A percentile compares a stretch with the other conserved stretches of the same genome.
phyloP scores from a whole-genome alignment of 768 basidiomycete species.

The Boletus tomentosulus region DNA sequence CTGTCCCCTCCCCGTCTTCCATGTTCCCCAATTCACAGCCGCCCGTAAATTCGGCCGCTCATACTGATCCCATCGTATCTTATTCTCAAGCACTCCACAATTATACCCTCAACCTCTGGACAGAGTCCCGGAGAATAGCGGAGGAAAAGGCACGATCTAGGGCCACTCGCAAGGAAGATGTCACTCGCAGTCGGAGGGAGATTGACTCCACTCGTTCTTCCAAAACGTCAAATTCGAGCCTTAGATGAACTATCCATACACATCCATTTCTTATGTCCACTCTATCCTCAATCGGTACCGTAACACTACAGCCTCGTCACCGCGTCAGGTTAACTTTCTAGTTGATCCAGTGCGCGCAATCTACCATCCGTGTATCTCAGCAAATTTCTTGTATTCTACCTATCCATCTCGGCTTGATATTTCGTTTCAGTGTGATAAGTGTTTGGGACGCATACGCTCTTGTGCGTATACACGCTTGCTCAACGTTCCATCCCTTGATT shows the following conservation, averaged over 20 bases:
- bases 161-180: conserved; percentile 25
- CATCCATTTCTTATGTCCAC: background rate
- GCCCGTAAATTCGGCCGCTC: conserved; percentile 1
- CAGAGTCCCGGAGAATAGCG: conserved; percentile 55
- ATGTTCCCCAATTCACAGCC: conserved; percentile 17
- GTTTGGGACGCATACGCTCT: conserved; percentile 1
- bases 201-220: conserved; percentile 4
- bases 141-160: conserved; percentile 45
- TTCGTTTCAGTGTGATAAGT: conserved; percentile 2
- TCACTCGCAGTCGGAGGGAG: conserved; percentile 23
- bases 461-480: conserved; percentile 11
- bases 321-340: conserved; percentile 10
- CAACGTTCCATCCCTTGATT: background rate
- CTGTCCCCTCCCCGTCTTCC: conserved; percentile 7
- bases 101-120: conserved; percentile 65
- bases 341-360: conserved; percentile 13
- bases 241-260: conserved; percentile 13
- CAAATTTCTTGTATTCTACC: conserved; percentile 14
- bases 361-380: conserved; percentile 11
- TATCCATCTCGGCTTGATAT: conserved; percentile 2
- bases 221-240: conserved; percentile 7
- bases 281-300: conserved; percentile 14
- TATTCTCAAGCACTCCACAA: conserved; percentile 66
- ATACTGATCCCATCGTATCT: conserved; percentile 38
- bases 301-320: conserved; percentile 2